Base-by-base conservation (phyloP, 345 rosid genomes). In the Leavenworthia alabamica region DNA sequence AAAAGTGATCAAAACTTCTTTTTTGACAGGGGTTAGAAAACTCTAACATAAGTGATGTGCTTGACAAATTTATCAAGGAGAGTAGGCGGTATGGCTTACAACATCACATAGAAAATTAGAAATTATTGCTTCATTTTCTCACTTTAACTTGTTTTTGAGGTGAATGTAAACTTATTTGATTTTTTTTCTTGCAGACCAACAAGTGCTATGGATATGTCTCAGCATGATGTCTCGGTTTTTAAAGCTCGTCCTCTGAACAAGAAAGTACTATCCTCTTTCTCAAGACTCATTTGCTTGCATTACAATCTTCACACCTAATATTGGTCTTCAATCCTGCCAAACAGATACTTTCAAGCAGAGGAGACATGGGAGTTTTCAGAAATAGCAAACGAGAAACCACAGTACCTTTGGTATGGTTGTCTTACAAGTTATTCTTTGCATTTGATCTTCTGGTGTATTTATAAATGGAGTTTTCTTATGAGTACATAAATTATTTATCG, bases 291-390 rank as follows among this genome's bases (percentile, higher is more conserved):
- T 17, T 1, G 6, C 43, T 52, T 41, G 49, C 24, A 10, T 52
- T 52, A 51, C 13, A 36, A 1, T 16, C 16, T 22, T 32, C 15
- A 13, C 56, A 15, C 26, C 41, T 51, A 26, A 23, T 8, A 14
- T 46, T n/a, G 56, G 20, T 37, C 17, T 16, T 3, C 20, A 26
- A 7, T 43, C 47, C n/a, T 33, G 54, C 37, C 1, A 52, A 44
- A 23, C 80, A 89, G 96, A 78, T 89, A 77, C 75, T 87, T 66
- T 80, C 92, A 60, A 83, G 90, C 60, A 84, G 77, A 82, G 96
- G 94, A 45, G 90, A 89, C 51, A 74, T 83, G 29, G 97, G 95
- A 3, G 67, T 87, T 56, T 81, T 81, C 52, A 79, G 78, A 62
- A 87, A 79, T 72, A 75, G 61, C 81, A 89, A 87, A 79, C 77